These are phyloP conservation scores for Mycena leptocephala DNA, from an alignment of 768 basidiomycete species.

Conservation along the genomic window DNA sequence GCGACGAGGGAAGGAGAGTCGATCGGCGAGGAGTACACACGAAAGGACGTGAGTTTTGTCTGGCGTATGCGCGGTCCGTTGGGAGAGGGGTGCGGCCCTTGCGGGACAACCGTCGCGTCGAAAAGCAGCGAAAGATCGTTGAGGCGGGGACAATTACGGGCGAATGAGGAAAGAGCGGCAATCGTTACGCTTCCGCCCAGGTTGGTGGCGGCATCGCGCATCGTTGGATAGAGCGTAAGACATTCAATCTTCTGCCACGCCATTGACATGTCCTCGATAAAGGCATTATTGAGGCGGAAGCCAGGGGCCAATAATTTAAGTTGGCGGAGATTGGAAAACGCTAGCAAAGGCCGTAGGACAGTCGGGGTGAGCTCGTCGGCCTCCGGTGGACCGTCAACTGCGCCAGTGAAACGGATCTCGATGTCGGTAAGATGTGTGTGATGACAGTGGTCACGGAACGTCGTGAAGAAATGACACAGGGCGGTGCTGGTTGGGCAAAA, in stretches of 20 bases:
- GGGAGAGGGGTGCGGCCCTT: neutral
- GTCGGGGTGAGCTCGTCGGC: neutral
- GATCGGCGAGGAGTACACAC: neutral
- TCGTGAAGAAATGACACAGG: neutral
- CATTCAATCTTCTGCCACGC: neutral
- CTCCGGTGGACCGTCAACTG: neutral
- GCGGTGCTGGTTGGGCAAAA: neutral
- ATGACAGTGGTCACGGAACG: neutral
- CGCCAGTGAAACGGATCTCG: neutral
- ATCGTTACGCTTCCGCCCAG: neutral
- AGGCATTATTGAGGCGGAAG: neutral
- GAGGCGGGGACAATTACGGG: neutral
- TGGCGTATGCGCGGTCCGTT: neutral
- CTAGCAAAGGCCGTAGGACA: neutral
- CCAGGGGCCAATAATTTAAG: neutral
- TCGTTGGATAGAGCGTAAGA: neutral
- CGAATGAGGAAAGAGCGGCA: neutral
- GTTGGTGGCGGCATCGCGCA: neutral
- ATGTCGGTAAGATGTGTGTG: neutral
- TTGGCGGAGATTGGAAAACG: neutral
- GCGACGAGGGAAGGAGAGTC: neutral
- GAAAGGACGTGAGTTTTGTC: neutral
- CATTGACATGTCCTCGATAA: neutral
- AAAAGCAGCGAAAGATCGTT: neutral
- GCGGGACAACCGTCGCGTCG: neutral